phyloP scores from a whole-genome alignment of 1,139 yeast genomes.

The Magnusiomyces tetraspermus region DNA sequence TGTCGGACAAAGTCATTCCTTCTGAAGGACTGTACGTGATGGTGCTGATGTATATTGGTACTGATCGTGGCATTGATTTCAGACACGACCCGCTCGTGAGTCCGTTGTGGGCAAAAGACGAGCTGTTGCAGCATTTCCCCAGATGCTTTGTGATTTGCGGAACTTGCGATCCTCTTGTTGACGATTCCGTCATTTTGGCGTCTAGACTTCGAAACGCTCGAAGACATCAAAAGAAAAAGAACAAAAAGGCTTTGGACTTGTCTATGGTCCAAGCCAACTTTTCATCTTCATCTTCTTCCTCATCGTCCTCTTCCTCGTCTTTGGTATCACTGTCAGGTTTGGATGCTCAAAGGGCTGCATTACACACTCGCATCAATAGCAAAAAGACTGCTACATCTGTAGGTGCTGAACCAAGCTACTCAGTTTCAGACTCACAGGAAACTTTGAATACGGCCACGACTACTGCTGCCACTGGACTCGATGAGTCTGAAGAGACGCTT shows the following conservation, averaged over 20 bases:
- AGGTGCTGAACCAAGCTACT: no score
- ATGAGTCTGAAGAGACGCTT: background rate
- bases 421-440: background rate
- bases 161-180: constrained; percentile 19
- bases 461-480: background rate
- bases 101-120: constrained; percentile 17
- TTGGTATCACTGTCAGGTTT: no score
- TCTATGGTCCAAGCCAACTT: no score
- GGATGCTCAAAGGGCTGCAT: no score
- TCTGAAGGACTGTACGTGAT: constrained; percentile 16
- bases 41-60: constrained; percentile 18
- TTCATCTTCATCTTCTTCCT: background rate
- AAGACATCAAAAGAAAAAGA: background rate
- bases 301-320: background rate
- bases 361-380: no score
- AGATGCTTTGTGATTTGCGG: constrained; percentile 18
- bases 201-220: constrained; percentile 32
- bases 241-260: no score
- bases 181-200: constrained; percentile 22
- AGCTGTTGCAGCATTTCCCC: constrained; percentile 17
- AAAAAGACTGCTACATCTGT: background rate
- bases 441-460: background rate
- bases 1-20: constrained; percentile 16
- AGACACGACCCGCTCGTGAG: constrained; percentile 17
- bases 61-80: constrained; percentile 18